Percentiles rank a stretch among this genome's conserved stretches.
Evolutionary conservation across 179 eudicot genomes (phyloP).

Genomic region (Beta lomatogona): DNA sequence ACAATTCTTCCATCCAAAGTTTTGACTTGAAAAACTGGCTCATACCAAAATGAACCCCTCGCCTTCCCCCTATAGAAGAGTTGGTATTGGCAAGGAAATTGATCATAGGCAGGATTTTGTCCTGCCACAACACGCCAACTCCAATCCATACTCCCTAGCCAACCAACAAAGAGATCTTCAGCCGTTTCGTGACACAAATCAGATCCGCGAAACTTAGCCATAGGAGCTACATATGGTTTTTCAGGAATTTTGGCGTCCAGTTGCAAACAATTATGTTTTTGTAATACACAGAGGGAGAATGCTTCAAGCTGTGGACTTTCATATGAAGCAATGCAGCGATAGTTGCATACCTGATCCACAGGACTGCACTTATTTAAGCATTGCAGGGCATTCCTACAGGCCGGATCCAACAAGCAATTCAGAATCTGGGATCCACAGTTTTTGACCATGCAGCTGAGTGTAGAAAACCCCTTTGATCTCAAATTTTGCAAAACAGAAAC

Average conservation of each 20-base stretch:
- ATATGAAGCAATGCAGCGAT: constrained; percentile 86
- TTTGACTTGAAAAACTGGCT: constrained; percentile 86
- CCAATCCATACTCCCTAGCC: constrained; percentile 87
- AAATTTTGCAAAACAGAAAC: constrained; percentile 72
- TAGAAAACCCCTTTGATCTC: constrained; percentile 84
- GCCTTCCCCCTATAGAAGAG: constrained; percentile 89
- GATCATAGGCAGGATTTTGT: constrained; percentile 96
- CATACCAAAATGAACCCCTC: constrained; percentile 92
- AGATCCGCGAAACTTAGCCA: constrained; percentile 57
- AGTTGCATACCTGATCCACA: constrained; percentile 95
- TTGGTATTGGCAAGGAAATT: constrained; percentile 95
- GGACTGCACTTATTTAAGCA: constrained; percentile 95
- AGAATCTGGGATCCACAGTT: constrained; percentile 90
- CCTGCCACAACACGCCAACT: constrained; percentile 99
- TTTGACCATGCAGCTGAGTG: constrained; percentile 77
- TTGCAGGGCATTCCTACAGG: constrained; percentile 87
- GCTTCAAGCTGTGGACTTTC: constrained; percentile 80
- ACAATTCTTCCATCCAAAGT: constrained; percentile 73
- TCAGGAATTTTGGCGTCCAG: constrained; percentile 83
- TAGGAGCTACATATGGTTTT: constrained; percentile 70
- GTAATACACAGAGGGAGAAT: constrained; percentile 86
- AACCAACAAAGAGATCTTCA: constrained; percentile 94
- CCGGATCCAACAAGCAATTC: constrained; percentile 82
- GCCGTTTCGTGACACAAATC: constrained; percentile 66
- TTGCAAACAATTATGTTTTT: constrained; percentile 81